Percentiles rank a stretch among this genome's conserved stretches.
Conservation (phyloP, 2,329 filamentous ascomycete genomes). For the Hysterium pulicare region DNA sequence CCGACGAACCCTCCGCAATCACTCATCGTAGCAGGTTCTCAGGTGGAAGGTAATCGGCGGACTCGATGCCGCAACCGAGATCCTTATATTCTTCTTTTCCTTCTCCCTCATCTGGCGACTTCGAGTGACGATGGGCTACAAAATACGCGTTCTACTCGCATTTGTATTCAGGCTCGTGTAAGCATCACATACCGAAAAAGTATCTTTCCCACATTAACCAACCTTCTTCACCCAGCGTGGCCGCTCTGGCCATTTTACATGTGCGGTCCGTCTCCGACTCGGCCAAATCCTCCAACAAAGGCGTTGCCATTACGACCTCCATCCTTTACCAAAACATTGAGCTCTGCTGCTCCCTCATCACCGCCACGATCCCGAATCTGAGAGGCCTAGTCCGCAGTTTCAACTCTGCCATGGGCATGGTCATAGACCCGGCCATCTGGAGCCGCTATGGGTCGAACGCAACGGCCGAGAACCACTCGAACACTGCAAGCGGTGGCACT, state of each 20-base stretch:
- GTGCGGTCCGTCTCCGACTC: not conserved
- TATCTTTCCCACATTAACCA: not conserved
- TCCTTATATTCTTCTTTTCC: not conserved
- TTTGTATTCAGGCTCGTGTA: not conserved
- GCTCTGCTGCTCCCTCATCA: not conserved
- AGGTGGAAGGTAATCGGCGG: not conserved
- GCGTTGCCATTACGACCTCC: not conserved
- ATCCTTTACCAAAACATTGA: not conserved
- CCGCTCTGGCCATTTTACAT: not conserved
- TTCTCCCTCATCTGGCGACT: not conserved
- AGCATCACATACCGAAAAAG: no score
- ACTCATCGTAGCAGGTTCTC: not conserved
- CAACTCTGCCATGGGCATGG: no score
- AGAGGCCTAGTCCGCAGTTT: no score
- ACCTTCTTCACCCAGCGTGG: not conserved
- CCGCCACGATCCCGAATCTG: not conserved
- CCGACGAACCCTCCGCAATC: no score
- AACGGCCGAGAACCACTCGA: no score
- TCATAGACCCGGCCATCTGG: no score
- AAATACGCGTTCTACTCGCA: not conserved
- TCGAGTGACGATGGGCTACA: not conserved
- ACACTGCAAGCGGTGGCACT: no score
- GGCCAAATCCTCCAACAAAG: not conserved
- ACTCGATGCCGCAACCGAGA: not conserved
- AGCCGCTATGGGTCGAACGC: no score